phyloP scores from a whole-genome alignment of 2,329 filamentous ascomycete genomes.

The Colletotrichum trifolii region DNA sequence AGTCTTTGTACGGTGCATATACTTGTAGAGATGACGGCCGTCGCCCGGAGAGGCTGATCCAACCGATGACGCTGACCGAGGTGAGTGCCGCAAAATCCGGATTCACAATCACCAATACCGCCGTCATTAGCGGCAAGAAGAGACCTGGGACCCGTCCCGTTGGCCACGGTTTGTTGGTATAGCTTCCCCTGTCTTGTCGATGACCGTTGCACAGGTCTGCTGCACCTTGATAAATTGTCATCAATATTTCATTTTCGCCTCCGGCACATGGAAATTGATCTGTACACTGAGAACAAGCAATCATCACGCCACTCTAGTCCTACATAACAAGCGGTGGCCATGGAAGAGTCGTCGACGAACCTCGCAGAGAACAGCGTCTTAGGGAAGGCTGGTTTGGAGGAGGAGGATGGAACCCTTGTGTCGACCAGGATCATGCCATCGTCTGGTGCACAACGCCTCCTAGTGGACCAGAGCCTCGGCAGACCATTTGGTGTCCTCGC shows the following conservation, averaged over 20 bases:
- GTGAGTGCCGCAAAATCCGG: slow-evolving; percentile 31
- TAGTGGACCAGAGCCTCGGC: not conserved
- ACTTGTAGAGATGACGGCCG: slow-evolving; percentile 16
- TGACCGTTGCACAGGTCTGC: not conserved
- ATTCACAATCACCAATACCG: slow-evolving; percentile 23
- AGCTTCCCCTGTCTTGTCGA: not conserved
- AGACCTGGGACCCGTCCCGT: slow-evolving; percentile 16
- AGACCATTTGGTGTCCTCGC: not conserved
- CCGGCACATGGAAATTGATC: no score
- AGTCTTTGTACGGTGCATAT: slow-evolving; percentile 28
- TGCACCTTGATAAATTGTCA: not conserved
- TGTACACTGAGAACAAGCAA: not conserved
- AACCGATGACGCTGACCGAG: slow-evolving; percentile 32
- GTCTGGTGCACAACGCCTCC: slow-evolving; percentile 2
- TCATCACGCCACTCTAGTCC: not conserved
- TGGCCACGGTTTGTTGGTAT: slow-evolving; percentile 13
- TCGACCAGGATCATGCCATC: slow-evolving; percentile 28
- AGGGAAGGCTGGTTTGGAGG: not conserved
- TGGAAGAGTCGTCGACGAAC: no score
- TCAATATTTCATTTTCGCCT: no score
- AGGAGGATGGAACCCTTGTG: not conserved
- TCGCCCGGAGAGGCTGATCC: slow-evolving; percentile 15
- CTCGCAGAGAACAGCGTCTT: no score
- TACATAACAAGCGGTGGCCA: no score
- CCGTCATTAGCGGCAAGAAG: slow-evolving; percentile 25